A percentile compares a stretch with the other conserved stretches of the same genome.
Conservation (phyloP, 2,329 filamentous ascomycete species). For the Magnaporthiopsis incrustans region DNA sequence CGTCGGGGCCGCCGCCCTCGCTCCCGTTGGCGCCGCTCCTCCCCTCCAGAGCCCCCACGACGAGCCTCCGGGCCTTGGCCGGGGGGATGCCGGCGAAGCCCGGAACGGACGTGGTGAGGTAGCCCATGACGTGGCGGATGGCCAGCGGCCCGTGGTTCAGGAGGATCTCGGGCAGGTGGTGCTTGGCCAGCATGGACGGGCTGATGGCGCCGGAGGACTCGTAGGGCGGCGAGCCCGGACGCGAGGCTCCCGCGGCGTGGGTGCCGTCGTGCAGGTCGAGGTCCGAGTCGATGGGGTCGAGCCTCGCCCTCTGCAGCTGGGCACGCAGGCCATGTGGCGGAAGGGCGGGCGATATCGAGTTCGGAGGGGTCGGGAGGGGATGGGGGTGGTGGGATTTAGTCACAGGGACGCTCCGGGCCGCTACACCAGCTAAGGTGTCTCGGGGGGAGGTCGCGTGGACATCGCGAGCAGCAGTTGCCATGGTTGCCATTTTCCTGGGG, state of each 20-base stretch:
- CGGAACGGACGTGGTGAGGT: slow-evolving; percentile 85
- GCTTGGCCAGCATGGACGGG: slow-evolving; percentile 73
- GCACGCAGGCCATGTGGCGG: slow-evolving; percentile 72
- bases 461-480: slow-evolving; percentile 61
- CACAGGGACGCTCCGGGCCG: slow-evolving; percentile 56
- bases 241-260: slow-evolving; percentile 27
- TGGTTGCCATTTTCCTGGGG: slow-evolving; percentile 47
- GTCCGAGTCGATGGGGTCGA: slow-evolving; percentile 72
- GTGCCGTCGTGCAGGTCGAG: slow-evolving; percentile 70
- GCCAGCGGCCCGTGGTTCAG: slow-evolving; percentile 83
- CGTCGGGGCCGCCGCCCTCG: slow-evolving; percentile 53
- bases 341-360: slow-evolving; percentile 86
- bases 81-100: slow-evolving; percentile 86
- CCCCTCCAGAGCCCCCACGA: slow-evolving; percentile 86
- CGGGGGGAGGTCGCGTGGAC: slow-evolving; percentile 54
- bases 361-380: slow-evolving; percentile 84
- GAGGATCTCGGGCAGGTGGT: slow-evolving; percentile 85
- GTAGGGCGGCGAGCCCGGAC: slow-evolving; percentile 38
- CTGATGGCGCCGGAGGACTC: slow-evolving; percentile 70
- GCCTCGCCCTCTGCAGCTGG: slow-evolving; percentile 50
- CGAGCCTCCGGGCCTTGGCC: slow-evolving; percentile 80
- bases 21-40: slow-evolving; percentile 43
- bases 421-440: slow-evolving; percentile 69
- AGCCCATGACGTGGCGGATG: slow-evolving; percentile 92
- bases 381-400: slow-evolving; percentile 56